Evolutionary conservation across 148 eudicot genomes (phyloP), one percentile per base, ranked within the genome.

Genomic region (Persicaria tinctoria): DNA sequence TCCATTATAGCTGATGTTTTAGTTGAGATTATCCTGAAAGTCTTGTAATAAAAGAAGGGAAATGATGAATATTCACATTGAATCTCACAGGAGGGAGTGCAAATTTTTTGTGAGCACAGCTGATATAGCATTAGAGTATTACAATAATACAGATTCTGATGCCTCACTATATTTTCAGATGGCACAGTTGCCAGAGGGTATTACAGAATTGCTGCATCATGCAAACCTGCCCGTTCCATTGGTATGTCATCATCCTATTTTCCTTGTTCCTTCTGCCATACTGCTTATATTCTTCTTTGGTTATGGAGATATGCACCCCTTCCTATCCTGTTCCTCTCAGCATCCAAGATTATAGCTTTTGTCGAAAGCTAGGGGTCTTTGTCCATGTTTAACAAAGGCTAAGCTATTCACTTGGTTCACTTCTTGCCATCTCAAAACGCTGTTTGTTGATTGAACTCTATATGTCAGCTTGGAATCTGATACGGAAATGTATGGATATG

Each of bases 101-200:
- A 20, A 14, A 1, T 57, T 57, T 17, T 12, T 57, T 8, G 63
- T 57, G 17, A 57, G 3, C 63, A 57, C 17, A 57, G 63, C 4
- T 57, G 38, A 20, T 8, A 57, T 57, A 5, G n/a, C 18, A 20
- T 17, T 57, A 57, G 4, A 27, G 10, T 57, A 20, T 57, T 57
- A 27, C 41, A 32, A 32, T 2, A 32, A 32, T 32, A 20, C 56
- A 20, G 23, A 60, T 27, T 60, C 49, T 44, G 27, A 55, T 46
- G 48, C 46, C 77, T 73, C 18, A 9, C 76, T 80, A 44, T 47
- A 17, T 63, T 62, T 80, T 70, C 93, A 92, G 97, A 92, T 92
- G 97, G 97, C 96, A 74, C 93, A 85, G 79, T 77, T 93, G 68
- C 98, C 98, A 0, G 98, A 93, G 77, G 93, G 98, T 62, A 89